Evolutionary conservation across 257 asterid genomes (phyloP).

Genomic region (Solanum virginianum): DNA sequence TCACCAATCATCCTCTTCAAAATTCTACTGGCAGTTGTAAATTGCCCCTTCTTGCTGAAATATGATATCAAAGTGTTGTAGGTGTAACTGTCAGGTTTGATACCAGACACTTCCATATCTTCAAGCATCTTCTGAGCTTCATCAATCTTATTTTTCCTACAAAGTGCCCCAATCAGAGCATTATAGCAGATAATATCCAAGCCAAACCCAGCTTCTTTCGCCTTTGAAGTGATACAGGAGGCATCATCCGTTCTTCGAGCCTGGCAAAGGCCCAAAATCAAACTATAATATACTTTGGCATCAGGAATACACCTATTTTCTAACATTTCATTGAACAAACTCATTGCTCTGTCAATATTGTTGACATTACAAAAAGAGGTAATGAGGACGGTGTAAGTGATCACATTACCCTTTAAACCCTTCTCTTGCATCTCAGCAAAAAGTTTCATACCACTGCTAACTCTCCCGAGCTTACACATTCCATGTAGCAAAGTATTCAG

Average conservation of each 20-base stretch:
- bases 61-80: slow-evolving; percentile 65
- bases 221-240: slow-evolving; percentile 19
- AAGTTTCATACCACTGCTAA: slow-evolving; percentile 45
- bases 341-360: slow-evolving; percentile 62
- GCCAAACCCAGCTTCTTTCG: slow-evolving; percentile 59
- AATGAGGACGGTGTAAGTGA: slow-evolving; percentile 52
- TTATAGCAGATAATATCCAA: slow-evolving; percentile 56
- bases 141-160: slow-evolving; percentile 49
- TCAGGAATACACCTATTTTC: slow-evolving; percentile 49
- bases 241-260: slow-evolving; percentile 77
- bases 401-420: slow-evolving; percentile 45
- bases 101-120: slow-evolving; percentile 44
- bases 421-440: slow-evolving; percentile 33
- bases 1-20: slow-evolving; percentile 41
- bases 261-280: slow-evolving; percentile 58
- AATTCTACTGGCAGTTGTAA: slow-evolving; percentile 26
- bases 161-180: slow-evolving; percentile 60
- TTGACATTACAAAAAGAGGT: slow-evolving; percentile 59
- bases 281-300: slow-evolving; percentile 49
- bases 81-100: slow-evolving; percentile 63
- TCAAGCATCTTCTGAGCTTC: slow-evolving; percentile 40
- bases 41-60: slow-evolving; percentile 50
- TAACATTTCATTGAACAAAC: slow-evolving; percentile 50
- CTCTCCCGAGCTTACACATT: slow-evolving; percentile 57
- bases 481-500: slow-evolving; percentile 53